These are phyloP conservation scores for Dimocarpus longan DNA, from an alignment of 345 rosid genomes.

Conservation along the genomic window DNA sequence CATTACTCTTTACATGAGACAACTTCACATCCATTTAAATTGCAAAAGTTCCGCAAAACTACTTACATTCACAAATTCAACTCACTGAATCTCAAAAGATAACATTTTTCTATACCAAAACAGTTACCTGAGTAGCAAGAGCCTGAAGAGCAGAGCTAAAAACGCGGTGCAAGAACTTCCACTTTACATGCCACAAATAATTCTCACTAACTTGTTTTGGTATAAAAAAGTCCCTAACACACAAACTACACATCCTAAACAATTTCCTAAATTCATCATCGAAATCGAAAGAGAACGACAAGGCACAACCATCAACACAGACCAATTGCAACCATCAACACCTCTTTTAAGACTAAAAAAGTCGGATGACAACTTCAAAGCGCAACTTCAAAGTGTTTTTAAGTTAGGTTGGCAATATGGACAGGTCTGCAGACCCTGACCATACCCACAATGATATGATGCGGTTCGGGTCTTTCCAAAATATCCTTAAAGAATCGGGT, in stretches of 20 bases:
- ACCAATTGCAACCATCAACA: slow-evolving; percentile 39
- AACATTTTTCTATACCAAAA: not conserved
- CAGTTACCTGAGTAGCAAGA: slow-evolving; percentile 88
- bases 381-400: not conserved
- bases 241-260: slow-evolving; percentile 40
- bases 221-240: slow-evolving; percentile 63
- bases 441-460: too few species aligned
- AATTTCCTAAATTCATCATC: slow-evolving; percentile 44
- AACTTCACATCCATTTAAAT: not conserved
- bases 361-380: not conserved
- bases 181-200: slow-evolving; percentile 73
- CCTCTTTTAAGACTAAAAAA: not conserved
- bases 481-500: too few species aligned
- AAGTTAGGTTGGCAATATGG: too few species aligned
- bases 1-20: not conserved
- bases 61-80: not conserved
- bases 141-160: slow-evolving; percentile 92
- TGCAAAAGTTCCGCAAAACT: not conserved
- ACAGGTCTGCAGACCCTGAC: too few species aligned
- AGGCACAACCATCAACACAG: slow-evolving; percentile 44
- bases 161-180: slow-evolving; percentile 90
- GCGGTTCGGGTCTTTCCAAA: too few species aligned
- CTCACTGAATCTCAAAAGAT: not conserved
- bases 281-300: slow-evolving; percentile 37
- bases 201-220: slow-evolving; percentile 68